These are phyloP conservation scores for Amanita pallidorosea DNA, from an alignment of 768 basidiomycete species.

Conservation along the genomic window DNA sequence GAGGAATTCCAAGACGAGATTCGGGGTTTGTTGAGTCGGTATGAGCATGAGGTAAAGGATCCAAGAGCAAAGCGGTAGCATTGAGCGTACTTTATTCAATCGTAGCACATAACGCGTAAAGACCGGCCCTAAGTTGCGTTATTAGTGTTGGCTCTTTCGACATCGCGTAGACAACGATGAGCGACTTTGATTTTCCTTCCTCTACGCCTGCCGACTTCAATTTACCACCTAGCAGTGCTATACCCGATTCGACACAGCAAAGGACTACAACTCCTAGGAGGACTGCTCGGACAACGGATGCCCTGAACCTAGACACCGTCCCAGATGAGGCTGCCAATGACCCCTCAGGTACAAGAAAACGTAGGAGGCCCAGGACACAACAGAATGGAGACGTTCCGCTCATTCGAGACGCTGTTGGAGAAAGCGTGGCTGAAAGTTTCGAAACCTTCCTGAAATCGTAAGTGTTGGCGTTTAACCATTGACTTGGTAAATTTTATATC, in stretches of 20 bases:
- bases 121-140: constrained; percentile 1
- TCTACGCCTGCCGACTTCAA: constrained; percentile 1
- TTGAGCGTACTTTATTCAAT: background rate
- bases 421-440: constrained; percentile 89
- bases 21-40: constrained; percentile 14
- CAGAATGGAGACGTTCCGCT: constrained; percentile 65
- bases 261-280: constrained; percentile 19
- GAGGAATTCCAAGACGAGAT: constrained; percentile 14
- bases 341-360: constrained; percentile 21
- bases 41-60: constrained; percentile 6
- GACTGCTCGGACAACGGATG: constrained; percentile 35
- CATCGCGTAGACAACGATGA: constrained; percentile 1
- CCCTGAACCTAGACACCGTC: constrained; percentile 43
- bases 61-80: constrained; percentile 4
- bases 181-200: constrained; percentile 5
- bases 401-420: constrained; percentile 91
- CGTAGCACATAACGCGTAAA: constrained; percentile 2
- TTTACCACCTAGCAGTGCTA: constrained; percentile 5
- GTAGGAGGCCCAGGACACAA: constrained; percentile 39
- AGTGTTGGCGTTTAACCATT: constrained; percentile 16
- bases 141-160: background rate
- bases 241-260: constrained; percentile 3
- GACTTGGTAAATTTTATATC: constrained; percentile 7
- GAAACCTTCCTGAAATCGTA: constrained; percentile 88
- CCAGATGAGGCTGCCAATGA: constrained; percentile 36